Evolutionary conservation across 352 stramenopile genomes (phyloP).

Genomic region (Phytophthora palmivora): DNA sequence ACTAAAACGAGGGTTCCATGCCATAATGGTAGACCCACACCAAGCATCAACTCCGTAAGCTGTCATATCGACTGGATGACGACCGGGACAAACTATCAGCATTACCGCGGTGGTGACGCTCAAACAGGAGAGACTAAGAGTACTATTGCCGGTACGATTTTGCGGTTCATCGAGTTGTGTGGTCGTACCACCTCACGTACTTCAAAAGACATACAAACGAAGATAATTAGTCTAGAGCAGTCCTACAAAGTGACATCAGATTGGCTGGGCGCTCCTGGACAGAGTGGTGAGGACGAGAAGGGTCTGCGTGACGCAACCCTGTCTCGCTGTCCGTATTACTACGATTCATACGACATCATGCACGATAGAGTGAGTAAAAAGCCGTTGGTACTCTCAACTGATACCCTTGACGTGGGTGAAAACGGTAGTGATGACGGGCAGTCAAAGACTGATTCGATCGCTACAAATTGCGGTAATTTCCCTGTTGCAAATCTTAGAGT

Average conservation of each 20-base stretch:
- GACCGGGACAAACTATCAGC: no score
- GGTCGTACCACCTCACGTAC: slow-evolving; percentile 8
- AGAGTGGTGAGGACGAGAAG: slow-evolving; percentile 20
- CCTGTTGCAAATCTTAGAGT: not conserved
- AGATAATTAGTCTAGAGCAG: slow-evolving; percentile 19
- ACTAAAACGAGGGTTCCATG: no score
- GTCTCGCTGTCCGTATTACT: slow-evolving; percentile 9
- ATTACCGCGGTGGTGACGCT: no score
- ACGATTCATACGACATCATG: slow-evolving; percentile 11
- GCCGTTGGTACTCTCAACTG: slow-evolving; percentile 3
- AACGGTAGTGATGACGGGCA: slow-evolving; percentile 2
- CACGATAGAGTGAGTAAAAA: slow-evolving; percentile 6
- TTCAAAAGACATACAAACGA: slow-evolving; percentile 14
- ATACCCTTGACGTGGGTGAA: not conserved
- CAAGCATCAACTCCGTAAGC: no score
- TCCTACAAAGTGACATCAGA: slow-evolving; percentile 18
- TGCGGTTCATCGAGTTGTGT: slow-evolving; percentile 13
- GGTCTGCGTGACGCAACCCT: slow-evolving; percentile 11
- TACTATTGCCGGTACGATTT: slow-evolving; percentile 5
- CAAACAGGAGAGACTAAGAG: no score
- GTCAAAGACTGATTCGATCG: no score
- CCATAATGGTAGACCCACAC: no score
- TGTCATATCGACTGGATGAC: no score
- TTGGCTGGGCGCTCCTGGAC: slow-evolving; percentile 22
- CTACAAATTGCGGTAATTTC: not conserved